phyloP scores from a whole-genome alignment of 495 filamentous ascomycete species.

The Staphylotrichum longicolle region DNA sequence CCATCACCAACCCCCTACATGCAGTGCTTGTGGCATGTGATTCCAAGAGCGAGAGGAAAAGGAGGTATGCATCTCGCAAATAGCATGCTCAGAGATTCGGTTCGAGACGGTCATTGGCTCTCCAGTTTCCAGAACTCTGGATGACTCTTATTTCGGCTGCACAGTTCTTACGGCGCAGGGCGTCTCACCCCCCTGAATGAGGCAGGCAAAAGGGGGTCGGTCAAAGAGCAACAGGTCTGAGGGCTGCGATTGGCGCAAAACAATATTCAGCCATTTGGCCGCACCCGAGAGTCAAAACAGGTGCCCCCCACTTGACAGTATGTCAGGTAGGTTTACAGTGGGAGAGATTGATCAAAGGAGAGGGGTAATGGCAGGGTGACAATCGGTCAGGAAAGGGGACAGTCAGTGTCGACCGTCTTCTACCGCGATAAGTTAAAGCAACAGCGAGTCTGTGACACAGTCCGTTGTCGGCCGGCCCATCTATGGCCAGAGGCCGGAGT shows the following conservation, averaged over 20 bases:
- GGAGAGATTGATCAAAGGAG: not conserved
- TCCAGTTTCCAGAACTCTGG: not conserved
- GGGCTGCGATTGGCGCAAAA: not conserved
- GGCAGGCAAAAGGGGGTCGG: conserved; percentile 2
- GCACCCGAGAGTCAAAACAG: not conserved
- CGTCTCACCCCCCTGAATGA: not conserved
- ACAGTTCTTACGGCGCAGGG: not conserved
- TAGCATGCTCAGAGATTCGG: not conserved
- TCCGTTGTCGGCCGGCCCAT: not conserved
- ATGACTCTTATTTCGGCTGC: conserved; percentile 8
- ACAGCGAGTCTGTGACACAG: not conserved
- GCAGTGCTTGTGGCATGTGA: not conserved
- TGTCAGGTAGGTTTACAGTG: not conserved
- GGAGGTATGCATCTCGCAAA: not conserved
- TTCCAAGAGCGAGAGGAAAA: not conserved
- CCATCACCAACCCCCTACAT: not conserved
- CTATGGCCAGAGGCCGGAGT: not conserved
- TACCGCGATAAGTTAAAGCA: conserved; percentile 3
- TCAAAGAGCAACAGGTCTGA: not conserved
- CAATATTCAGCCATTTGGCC: not conserved
- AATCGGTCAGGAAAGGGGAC: not conserved
- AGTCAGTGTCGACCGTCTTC: not conserved
- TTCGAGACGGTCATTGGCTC: not conserved
- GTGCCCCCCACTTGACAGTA: no score
- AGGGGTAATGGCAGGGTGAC: not conserved